These are phyloP conservation scores for Cyclocybe aegerita DNA, from an alignment of 768 basidiomycete species.

Conservation along the genomic window DNA sequence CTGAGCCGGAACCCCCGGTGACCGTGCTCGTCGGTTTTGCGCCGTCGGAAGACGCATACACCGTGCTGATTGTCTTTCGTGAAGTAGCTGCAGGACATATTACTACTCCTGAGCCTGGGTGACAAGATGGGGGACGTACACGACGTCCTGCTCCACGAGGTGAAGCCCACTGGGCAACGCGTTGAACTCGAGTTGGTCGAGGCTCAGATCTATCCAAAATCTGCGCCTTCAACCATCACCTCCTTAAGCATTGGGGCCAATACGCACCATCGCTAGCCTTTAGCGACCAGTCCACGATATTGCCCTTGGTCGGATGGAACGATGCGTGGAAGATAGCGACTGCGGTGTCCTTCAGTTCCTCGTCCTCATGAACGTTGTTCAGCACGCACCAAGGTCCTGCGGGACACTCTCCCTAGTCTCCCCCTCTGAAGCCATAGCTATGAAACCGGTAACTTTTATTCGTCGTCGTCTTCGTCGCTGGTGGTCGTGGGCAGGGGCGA, in stretches of 20 bases:
- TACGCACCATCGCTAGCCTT: constrained; percentile 65
- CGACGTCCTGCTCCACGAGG: constrained; percentile 73
- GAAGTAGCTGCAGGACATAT: constrained; percentile 54
- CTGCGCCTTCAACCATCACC: neutral
- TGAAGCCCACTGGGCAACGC: constrained; percentile 82
- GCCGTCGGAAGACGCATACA: constrained; percentile 72
- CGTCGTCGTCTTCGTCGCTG: neutral
- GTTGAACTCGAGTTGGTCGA: constrained; percentile 78
- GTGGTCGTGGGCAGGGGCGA: neutral
- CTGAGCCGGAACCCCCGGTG: constrained; percentile 81
- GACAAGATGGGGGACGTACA: constrained; percentile 46
- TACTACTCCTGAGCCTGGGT: neutral
- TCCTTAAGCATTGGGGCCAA: neutral
- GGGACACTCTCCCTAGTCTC: constrained; percentile 32
- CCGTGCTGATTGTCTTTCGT: constrained; percentile 68
- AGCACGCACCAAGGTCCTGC: constrained; percentile 53
- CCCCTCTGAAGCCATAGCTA: too few relatives aligned
- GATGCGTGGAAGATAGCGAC: constrained; percentile 85
- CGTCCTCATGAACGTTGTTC: neutral
- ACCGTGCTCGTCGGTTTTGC: constrained; percentile 65
- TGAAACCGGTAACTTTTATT: too few relatives aligned
- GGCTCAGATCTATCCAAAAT: constrained; percentile 49
- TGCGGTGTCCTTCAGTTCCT: constrained; percentile 21
- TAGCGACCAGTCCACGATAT: constrained; percentile 76
- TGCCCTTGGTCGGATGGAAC: constrained; percentile 83